A percentile compares a stretch with the other conserved stretches of the same genome.
These are phyloP conservation scores for Diaporthe eres DNA, from an alignment of 2,329 filamentous ascomycete species.

Conservation along the genomic window DNA sequence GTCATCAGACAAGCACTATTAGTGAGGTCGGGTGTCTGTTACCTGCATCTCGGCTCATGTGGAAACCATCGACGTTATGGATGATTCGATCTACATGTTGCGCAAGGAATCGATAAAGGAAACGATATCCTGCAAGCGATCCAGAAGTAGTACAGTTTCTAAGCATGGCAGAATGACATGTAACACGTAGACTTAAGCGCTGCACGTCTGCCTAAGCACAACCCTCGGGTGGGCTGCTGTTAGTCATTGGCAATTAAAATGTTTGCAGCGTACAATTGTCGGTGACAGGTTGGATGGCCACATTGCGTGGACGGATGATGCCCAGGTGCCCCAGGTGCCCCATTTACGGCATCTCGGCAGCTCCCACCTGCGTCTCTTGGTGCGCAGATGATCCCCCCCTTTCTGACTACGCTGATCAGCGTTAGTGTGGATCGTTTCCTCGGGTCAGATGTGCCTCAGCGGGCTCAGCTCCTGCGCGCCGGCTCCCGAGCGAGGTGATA, in stretches of 20 bases:
- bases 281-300: conserved; percentile 9
- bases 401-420: conserved; percentile 25
- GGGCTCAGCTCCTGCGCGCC: conserved; percentile 13
- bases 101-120: neutral
- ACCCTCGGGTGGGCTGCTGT: neutral
- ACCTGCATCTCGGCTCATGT: neutral
- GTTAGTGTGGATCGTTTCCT: conserved; percentile 24
- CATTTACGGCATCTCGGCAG: conserved; percentile 17
- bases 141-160: neutral
- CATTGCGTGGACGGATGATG: neutral
- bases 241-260: conserved; percentile 23
- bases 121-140: conserved; percentile 4
- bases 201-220: neutral
- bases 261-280: conserved; percentile 27
- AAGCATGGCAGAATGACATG: neutral
- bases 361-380: conserved; percentile 12
- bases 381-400: conserved; percentile 25
- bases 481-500: conserved; percentile 1
- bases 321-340: neutral
- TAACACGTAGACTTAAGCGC: neutral
- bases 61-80: neutral
- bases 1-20: neutral
- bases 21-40: neutral
- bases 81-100: neutral
- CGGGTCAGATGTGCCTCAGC: conserved; percentile 22